Evolutionary conservation across 1,139 yeast genomes (phyloP), one percentile per base, ranked within the genome.

Genomic region (Kodamaea plutei): DNA sequence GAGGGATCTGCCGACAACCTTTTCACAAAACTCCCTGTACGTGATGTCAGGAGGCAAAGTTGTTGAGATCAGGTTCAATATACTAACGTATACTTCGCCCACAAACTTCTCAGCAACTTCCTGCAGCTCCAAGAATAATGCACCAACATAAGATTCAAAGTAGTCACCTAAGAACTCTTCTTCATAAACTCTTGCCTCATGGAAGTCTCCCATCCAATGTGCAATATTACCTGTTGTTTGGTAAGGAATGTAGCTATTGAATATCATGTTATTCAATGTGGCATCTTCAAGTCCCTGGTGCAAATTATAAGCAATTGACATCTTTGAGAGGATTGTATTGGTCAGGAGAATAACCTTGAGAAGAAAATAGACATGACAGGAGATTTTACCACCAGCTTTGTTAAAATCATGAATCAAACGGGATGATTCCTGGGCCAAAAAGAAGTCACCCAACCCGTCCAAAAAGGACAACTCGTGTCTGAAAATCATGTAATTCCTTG

Each of bases 91-190:
- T 11, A 66, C 55, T 25, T 52, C 53, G 25, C 50, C 47, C 13
- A 66, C 58, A 53, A 64, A 66, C 14, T 36, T 30, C 34, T 57
- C 59, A 1, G 72, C 71, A 4, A 50, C 57, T 4, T 49, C 51
- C 2, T 71, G 71, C 38, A 53, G 65, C 39, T 65, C 71, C 20
- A 64, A 40, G 29, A 56, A 59, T 26, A 66, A 50, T 0, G 72
- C 69, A n/a, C 71, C 73, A 20, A 65, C 64, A 34, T 66, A 66
- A 27, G 61, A 62, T 39, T 66, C 73, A 35, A 66, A 66, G 40
- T 61, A 66, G 36, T 66, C 73, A 4, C 67, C 73, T 21, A 66
- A 46, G 32, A 66, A 63, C 36, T 66, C 73, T 35, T 66, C 71
- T 36, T 66, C 71, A 40, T 62, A 66, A 14, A 48, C 44, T 25